Evolutionary conservation across 805 yeast species (phyloP).

Genomic region (Zygosaccharomyces kombuchaensis): DNA sequence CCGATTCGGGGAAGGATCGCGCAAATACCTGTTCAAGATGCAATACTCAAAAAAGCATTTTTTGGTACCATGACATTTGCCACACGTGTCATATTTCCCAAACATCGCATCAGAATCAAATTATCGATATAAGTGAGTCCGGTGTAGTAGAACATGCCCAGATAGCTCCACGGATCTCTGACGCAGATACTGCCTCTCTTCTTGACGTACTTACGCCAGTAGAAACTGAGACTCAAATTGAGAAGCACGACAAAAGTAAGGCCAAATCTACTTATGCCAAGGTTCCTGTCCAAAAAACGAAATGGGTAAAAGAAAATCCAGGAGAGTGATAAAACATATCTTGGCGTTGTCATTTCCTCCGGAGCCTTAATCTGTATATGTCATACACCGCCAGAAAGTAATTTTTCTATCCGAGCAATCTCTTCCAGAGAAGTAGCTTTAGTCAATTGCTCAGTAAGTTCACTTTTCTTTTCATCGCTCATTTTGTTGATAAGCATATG

Average conservation of each 20-base stretch:
- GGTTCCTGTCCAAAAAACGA: neutral
- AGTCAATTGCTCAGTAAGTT: conserved; percentile 50
- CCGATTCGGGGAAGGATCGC: neutral
- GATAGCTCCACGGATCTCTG: neutral
- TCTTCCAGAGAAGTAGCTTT: conserved; percentile 69
- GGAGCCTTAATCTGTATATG: neutral
- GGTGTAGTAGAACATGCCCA: neutral
- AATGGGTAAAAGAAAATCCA: neutral
- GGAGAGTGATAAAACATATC: neutral
- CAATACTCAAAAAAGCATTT: conserved; percentile 11
- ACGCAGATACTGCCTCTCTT: neutral
- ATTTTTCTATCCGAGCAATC: conserved; percentile 62
- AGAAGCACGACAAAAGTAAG: neutral
- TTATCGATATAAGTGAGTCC: neutral
- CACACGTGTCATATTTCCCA: conserved; percentile 22
- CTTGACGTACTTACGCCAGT: neutral
- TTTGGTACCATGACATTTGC: conserved; percentile 19
- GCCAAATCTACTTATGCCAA: neutral
- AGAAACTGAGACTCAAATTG: neutral
- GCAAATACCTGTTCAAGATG: conserved; percentile 19
- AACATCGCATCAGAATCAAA: conserved; percentile 1
- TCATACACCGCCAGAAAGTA: conserved; percentile 38
- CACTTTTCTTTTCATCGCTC: conserved; percentile 48
- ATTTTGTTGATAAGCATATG: conserved; percentile 42
- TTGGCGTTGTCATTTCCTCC: neutral